Evolutionary conservation across 2,329 filamentous ascomycete species (phyloP), one percentile per base, ranked within the genome.

Genomic region (Ilyonectria destructans): DNA sequence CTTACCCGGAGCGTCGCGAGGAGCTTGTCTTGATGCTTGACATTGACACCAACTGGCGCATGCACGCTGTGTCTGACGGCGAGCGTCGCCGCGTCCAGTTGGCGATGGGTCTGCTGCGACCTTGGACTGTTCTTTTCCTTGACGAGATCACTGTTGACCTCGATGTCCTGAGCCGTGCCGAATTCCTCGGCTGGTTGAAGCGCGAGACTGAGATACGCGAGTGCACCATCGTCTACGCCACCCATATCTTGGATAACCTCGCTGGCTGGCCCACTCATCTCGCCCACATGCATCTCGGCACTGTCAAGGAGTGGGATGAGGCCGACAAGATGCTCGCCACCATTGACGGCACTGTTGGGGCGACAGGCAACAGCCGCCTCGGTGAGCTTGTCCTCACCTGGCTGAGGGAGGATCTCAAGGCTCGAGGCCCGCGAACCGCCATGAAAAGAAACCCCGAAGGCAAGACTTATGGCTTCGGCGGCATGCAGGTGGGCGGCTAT

Each of bases 121-220:
- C 96, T 1, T 99, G 96, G 96, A 91, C 90, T 12, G 92, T 99
- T 4, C 85, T 99, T 31, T 86, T 99, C 60, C 88, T 99, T 46
- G 96, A 99, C 79, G 96, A 98, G 81, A 97, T 98, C 80, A 99
- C 96, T 1, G 96, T 99, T 9, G 96, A 99, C 80, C 85, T 99
- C 69, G 96, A 99, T 81, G 88, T 99, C 65, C 87, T 98, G 68
- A 93, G 90, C 62, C 89, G 96, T 17, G 91, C 91, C 75, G 92
- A 95, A 79, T 99, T 99, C 80, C 86, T 99, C 35, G 86, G 83
- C 49, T 99, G 96, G 85, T 82, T 99, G 77, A 95, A 95, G 82
- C 86, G 86, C 67, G 96, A 99, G 89, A 98, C 96, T 0, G 92
- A 96, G 82, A 85, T 79, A 8, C 87, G 96, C 60, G 87, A 90